These are phyloP conservation scores for Coriaria nepalensis DNA, from an alignment of 306 rosid species.

Conservation along the genomic window DNA sequence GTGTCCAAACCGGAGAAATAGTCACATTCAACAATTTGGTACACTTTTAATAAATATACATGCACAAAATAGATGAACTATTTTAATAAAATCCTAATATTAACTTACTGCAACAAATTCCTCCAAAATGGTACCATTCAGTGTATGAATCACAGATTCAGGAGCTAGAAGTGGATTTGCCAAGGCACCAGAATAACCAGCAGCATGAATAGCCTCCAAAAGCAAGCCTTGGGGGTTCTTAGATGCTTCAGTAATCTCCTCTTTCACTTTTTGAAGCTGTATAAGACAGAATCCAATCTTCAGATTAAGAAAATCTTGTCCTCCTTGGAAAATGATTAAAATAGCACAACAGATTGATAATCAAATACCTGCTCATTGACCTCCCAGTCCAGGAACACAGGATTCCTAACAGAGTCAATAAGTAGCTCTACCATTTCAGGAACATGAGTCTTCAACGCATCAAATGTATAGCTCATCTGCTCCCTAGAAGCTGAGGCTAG, in stretches of 20 bases:
- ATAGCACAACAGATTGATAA: not conserved
- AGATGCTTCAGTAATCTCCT: constrained; percentile 65
- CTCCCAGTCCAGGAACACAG: constrained; percentile 90
- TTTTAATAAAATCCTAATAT: not conserved
- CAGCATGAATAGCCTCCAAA: constrained; percentile 76
- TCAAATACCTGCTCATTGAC: constrained; percentile 71
- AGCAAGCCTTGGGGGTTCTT: constrained; percentile 74
- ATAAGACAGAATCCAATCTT: constrained; percentile 1
- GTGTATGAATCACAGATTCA: constrained; percentile 45
- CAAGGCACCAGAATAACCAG: constrained; percentile 81
- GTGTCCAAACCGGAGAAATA: not conserved
- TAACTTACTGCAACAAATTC: constrained; percentile 81
- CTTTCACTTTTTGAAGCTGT: constrained; percentile 66
- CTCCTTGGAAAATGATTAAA: not conserved
- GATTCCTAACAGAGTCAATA: constrained; percentile 61
- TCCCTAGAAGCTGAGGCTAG: constrained; percentile 84
- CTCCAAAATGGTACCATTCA: constrained; percentile 55
- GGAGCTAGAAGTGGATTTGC: constrained; percentile 77
- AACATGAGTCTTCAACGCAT: constrained; percentile 72
- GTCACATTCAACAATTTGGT: not conserved
- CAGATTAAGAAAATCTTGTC: not conserved
- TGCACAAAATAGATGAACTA: not conserved
- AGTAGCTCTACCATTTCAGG: constrained; percentile 96
- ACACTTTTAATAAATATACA: not conserved
- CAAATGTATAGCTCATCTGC: constrained; percentile 87